Conservation (phyloP, 2,329 filamentous ascomycete genomes). For the Ceratocystis papillata region DNA sequence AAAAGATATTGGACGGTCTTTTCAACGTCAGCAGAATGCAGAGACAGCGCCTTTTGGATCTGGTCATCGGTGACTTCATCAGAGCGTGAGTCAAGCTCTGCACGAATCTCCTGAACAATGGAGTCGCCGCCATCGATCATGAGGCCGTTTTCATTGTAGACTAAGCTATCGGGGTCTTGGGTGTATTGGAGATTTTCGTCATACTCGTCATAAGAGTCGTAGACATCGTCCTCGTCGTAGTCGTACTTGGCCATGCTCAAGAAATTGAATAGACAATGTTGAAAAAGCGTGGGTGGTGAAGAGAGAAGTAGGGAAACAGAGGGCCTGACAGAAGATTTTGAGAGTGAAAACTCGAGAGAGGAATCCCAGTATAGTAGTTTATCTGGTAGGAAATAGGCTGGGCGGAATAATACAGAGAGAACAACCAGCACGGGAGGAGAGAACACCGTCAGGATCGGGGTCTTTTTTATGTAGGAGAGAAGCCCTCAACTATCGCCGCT, state of each 20-base stretch:
- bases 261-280: background rate
- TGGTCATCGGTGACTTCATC: constrained; percentile 20
- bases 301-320: background rate
- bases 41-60: constrained; percentile 15
- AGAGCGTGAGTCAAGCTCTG: constrained; percentile 20
- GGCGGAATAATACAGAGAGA: background rate
- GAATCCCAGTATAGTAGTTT: background rate
- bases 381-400: background rate
- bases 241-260: constrained; percentile 23
- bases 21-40: background rate
- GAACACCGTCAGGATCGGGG: no score
- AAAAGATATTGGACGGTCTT: constrained; percentile 16
- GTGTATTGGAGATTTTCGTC: constrained; percentile 27
- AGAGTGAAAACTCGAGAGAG: background rate
- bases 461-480: background rate
- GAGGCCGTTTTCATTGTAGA: constrained; percentile 17
- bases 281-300: background rate
- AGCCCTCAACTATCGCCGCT: background rate
- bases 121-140: constrained; percentile 14
- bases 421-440: background rate
- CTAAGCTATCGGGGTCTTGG: background rate
- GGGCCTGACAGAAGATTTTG: background rate
- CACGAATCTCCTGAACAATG: constrained; percentile 7
- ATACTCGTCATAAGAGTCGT: constrained; percentile 38
- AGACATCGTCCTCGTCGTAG: constrained; percentile 31